Percentiles rank a stretch among this genome's conserved stretches.
These are phyloP conservation scores for Panellus pusillus DNA, from an alignment of 768 basidiomycete genomes.

Conservation along the genomic window DNA sequence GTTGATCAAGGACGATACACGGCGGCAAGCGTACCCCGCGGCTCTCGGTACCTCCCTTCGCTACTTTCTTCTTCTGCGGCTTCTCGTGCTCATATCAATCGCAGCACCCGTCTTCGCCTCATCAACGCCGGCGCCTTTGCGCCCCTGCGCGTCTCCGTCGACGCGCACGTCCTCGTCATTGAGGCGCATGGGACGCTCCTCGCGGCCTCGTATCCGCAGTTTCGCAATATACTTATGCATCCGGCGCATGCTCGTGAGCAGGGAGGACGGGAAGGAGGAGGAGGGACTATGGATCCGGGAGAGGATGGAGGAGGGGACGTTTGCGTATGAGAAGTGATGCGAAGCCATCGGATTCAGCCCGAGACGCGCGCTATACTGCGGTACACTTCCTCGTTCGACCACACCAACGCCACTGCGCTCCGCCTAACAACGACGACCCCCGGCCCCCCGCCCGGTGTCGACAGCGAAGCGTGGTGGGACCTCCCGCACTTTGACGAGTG, in stretches of 20 bases:
- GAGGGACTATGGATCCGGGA: slow-evolving; percentile 18
- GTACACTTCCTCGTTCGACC: not conserved
- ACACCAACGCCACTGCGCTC: not conserved
- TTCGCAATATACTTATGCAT: slow-evolving; percentile 39
- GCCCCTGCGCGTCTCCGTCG: slow-evolving; percentile 44
- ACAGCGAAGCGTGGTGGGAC: not conserved
- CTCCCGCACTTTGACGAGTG: slow-evolving; percentile 7
- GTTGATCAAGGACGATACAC: no score
- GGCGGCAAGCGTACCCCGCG: no score
- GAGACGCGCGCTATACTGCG: slow-evolving; percentile 16
- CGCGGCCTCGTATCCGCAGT: slow-evolving; percentile 29
- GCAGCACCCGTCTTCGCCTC: slow-evolving; percentile 49
- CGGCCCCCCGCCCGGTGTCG: not conserved
- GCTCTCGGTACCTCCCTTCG: no score
- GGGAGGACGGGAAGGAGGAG: not conserved
- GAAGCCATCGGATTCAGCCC: slow-evolving; percentile 3
- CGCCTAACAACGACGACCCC: not conserved
- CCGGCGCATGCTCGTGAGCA: slow-evolving; percentile 47
- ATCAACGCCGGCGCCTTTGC: slow-evolving; percentile 50
- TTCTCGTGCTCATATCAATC: no score
- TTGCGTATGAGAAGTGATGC: slow-evolving; percentile 12
- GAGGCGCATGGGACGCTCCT: slow-evolving; percentile 50
- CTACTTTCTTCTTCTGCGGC: no score
- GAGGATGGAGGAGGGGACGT: slow-evolving; percentile 7
- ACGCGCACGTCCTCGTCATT: slow-evolving; percentile 44